phyloP scores from a whole-genome alignment of 2,329 filamentous ascomycete genomes.

The Talaromyces marneffei region DNA sequence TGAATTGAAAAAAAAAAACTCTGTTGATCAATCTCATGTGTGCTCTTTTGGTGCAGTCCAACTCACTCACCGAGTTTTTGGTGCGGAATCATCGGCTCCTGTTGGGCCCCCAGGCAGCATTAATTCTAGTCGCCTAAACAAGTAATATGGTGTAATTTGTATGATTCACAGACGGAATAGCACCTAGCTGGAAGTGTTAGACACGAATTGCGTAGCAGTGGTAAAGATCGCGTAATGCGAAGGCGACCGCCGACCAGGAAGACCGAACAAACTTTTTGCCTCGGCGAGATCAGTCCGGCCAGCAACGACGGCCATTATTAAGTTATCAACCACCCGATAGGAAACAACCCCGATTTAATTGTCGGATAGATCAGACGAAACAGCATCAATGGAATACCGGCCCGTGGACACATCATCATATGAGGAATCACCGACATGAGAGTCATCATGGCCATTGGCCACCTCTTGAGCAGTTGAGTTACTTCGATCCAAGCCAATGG shows the following conservation, averaged over 20 bases:
- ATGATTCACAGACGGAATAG: not conserved
- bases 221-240: constrained; percentile 6
- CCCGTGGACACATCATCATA: no score
- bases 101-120: not conserved
- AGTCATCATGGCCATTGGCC: not conserved
- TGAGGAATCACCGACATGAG: not conserved
- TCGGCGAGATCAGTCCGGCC: not conserved
- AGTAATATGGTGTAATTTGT: not conserved
- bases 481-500: not conserved
- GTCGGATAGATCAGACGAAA: not conserved
- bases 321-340: not conserved
- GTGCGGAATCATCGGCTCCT: not conserved
- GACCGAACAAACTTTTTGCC: not conserved
- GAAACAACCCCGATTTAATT: not conserved
- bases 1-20: not conserved
- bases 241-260: not conserved
- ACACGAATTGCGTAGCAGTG: not conserved
- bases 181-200: not conserved
- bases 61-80: not conserved
- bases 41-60: not conserved
- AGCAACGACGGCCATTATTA: not conserved
- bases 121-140: not conserved
- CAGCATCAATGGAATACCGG: not conserved
- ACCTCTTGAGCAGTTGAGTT: no score
- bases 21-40: not conserved